These are phyloP conservation scores for Alternaria atra DNA, from an alignment of 2,329 filamentous ascomycete species.

Conservation along the genomic window DNA sequence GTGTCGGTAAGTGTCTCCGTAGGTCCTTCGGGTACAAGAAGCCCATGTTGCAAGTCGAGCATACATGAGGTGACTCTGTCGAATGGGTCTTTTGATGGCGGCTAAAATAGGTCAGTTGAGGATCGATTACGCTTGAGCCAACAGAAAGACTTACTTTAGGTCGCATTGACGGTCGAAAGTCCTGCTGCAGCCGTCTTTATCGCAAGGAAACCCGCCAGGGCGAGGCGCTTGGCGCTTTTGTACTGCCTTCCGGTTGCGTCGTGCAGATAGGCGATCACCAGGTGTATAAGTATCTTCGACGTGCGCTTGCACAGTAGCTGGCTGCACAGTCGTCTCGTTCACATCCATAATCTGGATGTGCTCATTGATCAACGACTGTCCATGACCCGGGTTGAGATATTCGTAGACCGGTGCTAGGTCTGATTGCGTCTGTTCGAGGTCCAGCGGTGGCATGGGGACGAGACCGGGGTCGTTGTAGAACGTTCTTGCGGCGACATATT, in stretches of 20 bases:
- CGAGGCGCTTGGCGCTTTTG: conserved; percentile 38
- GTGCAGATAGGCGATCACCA: conserved; percentile 35
- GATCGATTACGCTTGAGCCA: not conserved
- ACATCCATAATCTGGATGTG: conserved; percentile 28
- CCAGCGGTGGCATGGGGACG: conserved; percentile 8
- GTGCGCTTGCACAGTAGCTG: conserved; percentile 37
- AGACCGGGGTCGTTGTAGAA: conserved; percentile 4
- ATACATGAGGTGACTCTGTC: conserved; percentile 44
- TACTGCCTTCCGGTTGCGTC: conserved; percentile 11
- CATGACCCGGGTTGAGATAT: conserved; percentile 7
- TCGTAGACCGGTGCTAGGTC: conserved; percentile 14
- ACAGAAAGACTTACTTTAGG: conserved; percentile 40
- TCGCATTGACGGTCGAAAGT: conserved; percentile 46
- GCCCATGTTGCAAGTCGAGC: conserved; percentile 37
- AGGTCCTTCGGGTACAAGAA: conserved; percentile 51
- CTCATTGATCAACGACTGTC: conserved; percentile 20
- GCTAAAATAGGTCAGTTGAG: conserved; percentile 28
- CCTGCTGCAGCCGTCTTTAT: conserved; percentile 30
- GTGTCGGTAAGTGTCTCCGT: conserved; percentile 40
- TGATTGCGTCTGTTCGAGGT: conserved; percentile 11
- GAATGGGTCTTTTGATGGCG: conserved; percentile 47
- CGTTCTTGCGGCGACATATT: conserved; percentile 11
- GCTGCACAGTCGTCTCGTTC: conserved; percentile 40
- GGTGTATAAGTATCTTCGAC: conserved; percentile 42
- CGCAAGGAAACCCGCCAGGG: conserved; percentile 39